A percentile compares a stretch with the other conserved stretches of the same genome.
phyloP scores from a whole-genome alignment of 495 filamentous ascomycete species.

The Podospora sp. region DNA sequence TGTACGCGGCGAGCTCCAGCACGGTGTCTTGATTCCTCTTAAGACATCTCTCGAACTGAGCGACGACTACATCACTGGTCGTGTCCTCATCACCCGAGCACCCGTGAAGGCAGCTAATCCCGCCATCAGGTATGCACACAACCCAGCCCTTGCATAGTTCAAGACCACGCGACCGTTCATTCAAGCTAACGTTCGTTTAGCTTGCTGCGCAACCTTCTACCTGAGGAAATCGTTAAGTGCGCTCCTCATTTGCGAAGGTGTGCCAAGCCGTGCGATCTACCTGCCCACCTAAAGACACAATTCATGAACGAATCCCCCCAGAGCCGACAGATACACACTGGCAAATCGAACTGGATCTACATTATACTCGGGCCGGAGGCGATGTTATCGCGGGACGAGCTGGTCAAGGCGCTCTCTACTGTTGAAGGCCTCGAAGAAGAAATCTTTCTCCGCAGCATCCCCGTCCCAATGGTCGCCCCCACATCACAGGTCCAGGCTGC shows the following conservation, averaged over 20 bases:
- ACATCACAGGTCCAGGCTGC: slow-evolving; percentile 74
- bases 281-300: slow-evolving; percentile 50
- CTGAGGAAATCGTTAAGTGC: slow-evolving; percentile 60
- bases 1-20: slow-evolving; percentile 34
- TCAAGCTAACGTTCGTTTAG: slow-evolving; percentile 34
- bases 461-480: slow-evolving; percentile 75
- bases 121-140: slow-evolving; percentile 55
- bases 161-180: background rate
- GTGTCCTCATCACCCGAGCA: slow-evolving; percentile 56
- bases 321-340: slow-evolving; percentile 48
- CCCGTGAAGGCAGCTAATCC: slow-evolving; percentile 55
- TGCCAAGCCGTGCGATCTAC: slow-evolving; percentile 70
- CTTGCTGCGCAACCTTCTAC: slow-evolving; percentile 50
- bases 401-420: slow-evolving; percentile 36
- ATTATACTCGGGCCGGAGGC: slow-evolving; percentile 49
- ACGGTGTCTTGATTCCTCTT: slow-evolving; percentile 53
- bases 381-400: slow-evolving; percentile 44
- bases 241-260: slow-evolving; percentile 82
- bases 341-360: slow-evolving; percentile 52
- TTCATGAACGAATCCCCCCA: slow-evolving; percentile 51
- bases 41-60: slow-evolving; percentile 59
- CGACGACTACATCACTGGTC: slow-evolving; percentile 48
- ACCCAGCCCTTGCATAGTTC: background rate
- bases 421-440: slow-evolving; percentile 46
- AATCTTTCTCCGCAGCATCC: slow-evolving; percentile 54